A percentile compares a stretch with the other conserved stretches of the same genome.
phyloP scores from a whole-genome alignment of 768 basidiomycete genomes.

The Asterophora parasitica region DNA sequence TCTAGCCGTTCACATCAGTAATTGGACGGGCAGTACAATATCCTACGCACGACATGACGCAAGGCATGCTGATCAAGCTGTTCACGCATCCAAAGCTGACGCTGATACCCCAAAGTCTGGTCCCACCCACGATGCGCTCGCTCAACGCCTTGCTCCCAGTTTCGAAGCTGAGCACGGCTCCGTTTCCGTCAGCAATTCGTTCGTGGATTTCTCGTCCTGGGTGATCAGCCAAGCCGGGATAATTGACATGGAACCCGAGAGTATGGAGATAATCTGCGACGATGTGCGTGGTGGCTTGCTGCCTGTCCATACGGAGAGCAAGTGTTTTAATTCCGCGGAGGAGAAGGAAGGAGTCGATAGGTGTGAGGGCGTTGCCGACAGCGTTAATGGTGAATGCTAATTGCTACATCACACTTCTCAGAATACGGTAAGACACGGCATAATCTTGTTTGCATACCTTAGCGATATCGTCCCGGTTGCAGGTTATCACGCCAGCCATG shows the following conservation, averaged over 20 bases:
- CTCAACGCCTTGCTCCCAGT: constrained; percentile 89
- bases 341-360: constrained; percentile 95
- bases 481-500: constrained; percentile 95
- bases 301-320: constrained; percentile 92
- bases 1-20: constrained; percentile 34
- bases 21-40: constrained; percentile 8
- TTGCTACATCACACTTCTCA: constrained; percentile 42
- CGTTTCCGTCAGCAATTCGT: constrained; percentile 85
- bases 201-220: constrained; percentile 86
- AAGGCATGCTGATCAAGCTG: constrained; percentile 98
- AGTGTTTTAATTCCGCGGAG: constrained; percentile 95
- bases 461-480: constrained; percentile 86
- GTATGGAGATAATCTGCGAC: constrained; percentile 83
- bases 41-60: constrained; percentile 92
- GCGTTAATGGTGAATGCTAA: constrained; percentile 90
- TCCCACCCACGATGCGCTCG: constrained; percentile 88
- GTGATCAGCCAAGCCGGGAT: constrained; percentile 83
- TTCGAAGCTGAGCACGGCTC: constrained; percentile 92
- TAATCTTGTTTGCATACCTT: constrained; percentile 44
- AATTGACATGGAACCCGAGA: constrained; percentile 88
- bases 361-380: constrained; percentile 89
- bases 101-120: constrained; percentile 94
- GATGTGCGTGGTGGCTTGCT: constrained; percentile 74
- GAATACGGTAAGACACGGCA: constrained; percentile 3
- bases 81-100: constrained; percentile 99